Evolutionary conservation across 2,329 filamentous ascomycete species (phyloP), one percentile per base, ranked within the genome.

Genomic region (Colletotrichum plurivorum): DNA sequence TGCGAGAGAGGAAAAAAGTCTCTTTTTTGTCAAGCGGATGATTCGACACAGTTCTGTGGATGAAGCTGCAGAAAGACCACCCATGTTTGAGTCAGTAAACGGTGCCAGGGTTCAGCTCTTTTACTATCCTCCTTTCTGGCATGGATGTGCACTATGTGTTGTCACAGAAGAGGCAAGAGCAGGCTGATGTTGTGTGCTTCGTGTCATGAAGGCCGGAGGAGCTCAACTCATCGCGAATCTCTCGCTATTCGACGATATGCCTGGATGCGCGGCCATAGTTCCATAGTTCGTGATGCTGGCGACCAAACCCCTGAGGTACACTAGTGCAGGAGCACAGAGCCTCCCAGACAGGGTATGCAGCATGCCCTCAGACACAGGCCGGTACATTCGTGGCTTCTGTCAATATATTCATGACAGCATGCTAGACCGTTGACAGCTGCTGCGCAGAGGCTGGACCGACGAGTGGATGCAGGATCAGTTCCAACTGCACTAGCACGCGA

Each of bases 381-480:
- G 43, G 49, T 18, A 39, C 51, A 43, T 46, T 52, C 20, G 62
- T 61, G 67, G 64, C 64, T 63, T 58, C 39, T 63, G 63, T 70
- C 67, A 63, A 57, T 63, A 54, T 56, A 63, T 46, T 51, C 45
- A 51, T 43, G 52, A 63, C 67, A 70, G 46, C 67, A 59, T 41
- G 46, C 63, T 51, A 57, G 57, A 18, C 16, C n/a, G 25, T 25
- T 70, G 36, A 15, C 46, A 55, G 20, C 43, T 20, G 36, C 25
- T 57, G 51, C 43, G 59, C 45, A 61, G 49, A 41, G 48, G 43
- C 25, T 51, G 18, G 20, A 52, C 39, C 22, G 8, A 36, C 25
- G 41, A 45, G 18, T 45, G 27, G 27, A 12, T 22, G 39, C n/a
- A 62, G 55, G 55, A 57, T 27, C 36, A 25, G 54, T 39, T 31